phyloP scores from a whole-genome alignment of 257 asterid genomes.

The Solanum ossicruentum region DNA sequence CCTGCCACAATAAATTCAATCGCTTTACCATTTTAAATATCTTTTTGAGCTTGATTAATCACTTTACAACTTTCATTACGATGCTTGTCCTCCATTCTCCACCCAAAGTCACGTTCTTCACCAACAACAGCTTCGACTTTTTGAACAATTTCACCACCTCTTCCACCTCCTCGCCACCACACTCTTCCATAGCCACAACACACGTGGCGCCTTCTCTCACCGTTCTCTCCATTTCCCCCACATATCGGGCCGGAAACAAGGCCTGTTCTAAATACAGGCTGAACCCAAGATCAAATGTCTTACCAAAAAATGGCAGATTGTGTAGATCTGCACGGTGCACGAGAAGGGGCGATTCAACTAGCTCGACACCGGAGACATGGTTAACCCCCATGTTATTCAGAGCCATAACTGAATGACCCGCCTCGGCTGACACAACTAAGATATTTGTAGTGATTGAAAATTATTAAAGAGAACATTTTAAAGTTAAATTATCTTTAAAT shows the following conservation, averaged over 20 bases:
- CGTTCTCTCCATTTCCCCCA: conserved; percentile 74
- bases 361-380: conserved; percentile 66
- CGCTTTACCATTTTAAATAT: conserved; percentile 17
- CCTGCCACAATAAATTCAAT: not conserved
- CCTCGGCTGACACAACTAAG: conserved; percentile 62
- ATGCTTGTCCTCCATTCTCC: conserved; percentile 62
- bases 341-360: conserved; percentile 63
- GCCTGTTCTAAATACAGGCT: conserved; percentile 64
- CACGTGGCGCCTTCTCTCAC: conserved; percentile 66
- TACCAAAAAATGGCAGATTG: conserved; percentile 54
- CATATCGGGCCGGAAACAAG: conserved; percentile 60
- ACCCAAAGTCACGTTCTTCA: conserved; percentile 39
- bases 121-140: conserved; percentile 40
- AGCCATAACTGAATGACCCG: conserved; percentile 75
- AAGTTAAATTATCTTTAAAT: too few species aligned
- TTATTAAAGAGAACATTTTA: too few species aligned
- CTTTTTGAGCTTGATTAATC: not conserved
- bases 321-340: conserved; percentile 80
- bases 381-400: conserved; percentile 44
- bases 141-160: conserved; percentile 41
- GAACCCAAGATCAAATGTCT: conserved; percentile 64
- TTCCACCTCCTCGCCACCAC: conserved; percentile 40
- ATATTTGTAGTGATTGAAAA: too few species aligned
- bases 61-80: conserved; percentile 33
- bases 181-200: conserved; percentile 72